Base-by-base conservation (phyloP, 305 asterid species). In the Coffea humblotiana region DNA sequence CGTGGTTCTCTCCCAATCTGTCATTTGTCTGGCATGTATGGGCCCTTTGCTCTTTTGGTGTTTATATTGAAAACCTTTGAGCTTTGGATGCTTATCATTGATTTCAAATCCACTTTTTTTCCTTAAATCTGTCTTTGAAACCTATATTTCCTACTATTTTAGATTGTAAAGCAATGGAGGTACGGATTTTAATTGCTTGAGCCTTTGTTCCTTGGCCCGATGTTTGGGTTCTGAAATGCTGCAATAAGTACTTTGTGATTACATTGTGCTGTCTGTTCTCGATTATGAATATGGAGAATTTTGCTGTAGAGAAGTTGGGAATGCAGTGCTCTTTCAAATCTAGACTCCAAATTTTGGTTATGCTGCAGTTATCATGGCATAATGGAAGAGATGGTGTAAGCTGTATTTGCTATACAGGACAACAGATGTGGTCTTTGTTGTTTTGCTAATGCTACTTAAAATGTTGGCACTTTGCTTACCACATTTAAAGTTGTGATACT, bases 201-300 rank as follows among this genome's bases (percentile, higher is more conserved):
- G 16, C 37, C 7, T 11, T 40, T 72, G 65, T 67, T 13, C 40
- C n/a, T n/a, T 69, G 58, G 67, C 71, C 45, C 21, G 43, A 37
- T 40, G 43, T 40, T 54, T 72, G 58, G 19, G 40, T 61, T 64
- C 72, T 8, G 29, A 47, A 72, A 32, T 56, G 43, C 75, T 78
- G 76, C 76, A 60, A 61, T 70, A 37, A 52, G 70, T 54, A 54
- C 56, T 37, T 60, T 21, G 48, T 35, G 43, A 49, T 27, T 54
- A 18, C n/a, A 40, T 8, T 48, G 27, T 32, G 67, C 4, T 47
- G 6, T 80, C 12, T 80, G 52, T 43, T 58, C 51, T 52, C 47
- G 64, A 66, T 66, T 54, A 10, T 73, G 32, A 68, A 35, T 49
- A 49, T 45, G 73, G 21, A 25, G 45, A 65, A 61, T 79, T 79